Base-by-base conservation (phyloP, 192 early-diverging fungal genomes). In the Mortierella hygrophila region DNA sequence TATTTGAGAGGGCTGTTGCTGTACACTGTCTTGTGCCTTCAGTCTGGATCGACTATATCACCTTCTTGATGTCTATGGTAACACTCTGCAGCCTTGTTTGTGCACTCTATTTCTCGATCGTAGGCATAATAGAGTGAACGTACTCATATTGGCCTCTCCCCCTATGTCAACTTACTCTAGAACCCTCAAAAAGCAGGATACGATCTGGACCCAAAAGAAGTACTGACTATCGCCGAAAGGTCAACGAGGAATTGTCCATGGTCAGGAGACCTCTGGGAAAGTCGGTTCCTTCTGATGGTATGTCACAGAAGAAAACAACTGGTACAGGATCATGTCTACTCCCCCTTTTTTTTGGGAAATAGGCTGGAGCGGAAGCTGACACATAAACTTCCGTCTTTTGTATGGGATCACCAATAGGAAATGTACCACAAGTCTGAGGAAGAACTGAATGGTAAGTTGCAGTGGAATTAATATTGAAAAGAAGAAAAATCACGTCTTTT, bases 161-260 rank as follows among this genome's bases (percentile, higher is more conserved):
- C 5, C 0, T 8, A 15, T 38, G 20, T 60, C 68, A 23, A 15
- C 26, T 38, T 32, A 10, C 21, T 41, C 41, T 74, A 80, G 78
- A 40, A 77, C 37, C 38, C 26, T 29, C 47, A 72, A 6, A 78
- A 90, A 72, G 89, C 88, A 76, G 82, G 74, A 18, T 79, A 91
- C 69, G 82, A 89, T 72, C 79, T 92, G 41, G 72, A 86, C 40
- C 69, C 72, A 46, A 71, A 49, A 13, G 72, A 77, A 13, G 70
- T 91, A 32, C 11, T 82, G 16, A 60, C 41, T 20, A 76, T 92
- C 37, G 77, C 88, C 6, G 79, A 91, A 40, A 88, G 95, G 6
- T 89, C 94, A 4, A 81, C 92, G 3, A 80, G 92, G n/a, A 97
- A 97, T 63, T 97, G 94, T 87, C 89, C 89, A 65, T 96, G 94